Conservation (phyloP, 116 monocot genomes). For the Phalaenopsis hybrid region DNA sequence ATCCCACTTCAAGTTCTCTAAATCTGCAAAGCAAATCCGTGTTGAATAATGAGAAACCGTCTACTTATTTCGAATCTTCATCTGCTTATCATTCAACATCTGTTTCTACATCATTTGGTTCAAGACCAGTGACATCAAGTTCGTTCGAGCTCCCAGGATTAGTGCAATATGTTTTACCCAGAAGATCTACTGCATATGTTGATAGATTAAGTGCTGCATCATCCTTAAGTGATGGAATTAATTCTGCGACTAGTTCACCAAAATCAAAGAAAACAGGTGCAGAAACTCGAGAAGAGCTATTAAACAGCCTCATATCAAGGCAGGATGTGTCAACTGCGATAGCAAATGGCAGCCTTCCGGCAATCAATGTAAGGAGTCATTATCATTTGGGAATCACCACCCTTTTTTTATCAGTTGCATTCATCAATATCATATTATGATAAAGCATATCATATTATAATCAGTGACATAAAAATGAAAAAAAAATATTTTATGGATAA, state of each 20-base stretch:
- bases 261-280: constrained; percentile 80
- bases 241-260: constrained; percentile 49
- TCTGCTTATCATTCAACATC: constrained; percentile 24
- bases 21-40: constrained; percentile 30
- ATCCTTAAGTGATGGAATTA: constrained; percentile 50
- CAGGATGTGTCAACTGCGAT: constrained; percentile 30
- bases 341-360: constrained; percentile 24
- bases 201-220: constrained; percentile 56
- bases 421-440: not conserved
- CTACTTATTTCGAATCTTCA: constrained; percentile 27
- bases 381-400: not conserved
- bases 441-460: not conserved
- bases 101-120: constrained; percentile 21
- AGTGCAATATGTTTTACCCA: constrained; percentile 23
- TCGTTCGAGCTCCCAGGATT: constrained; percentile 38
- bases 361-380: constrained; percentile 37
- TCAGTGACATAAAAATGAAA: too few species aligned
- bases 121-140: constrained; percentile 18
- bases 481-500: not conserved
- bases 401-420: not conserved
- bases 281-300: constrained; percentile 77
- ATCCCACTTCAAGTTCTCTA: constrained; percentile 27
- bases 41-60: constrained; percentile 32
- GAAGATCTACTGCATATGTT: constrained; percentile 60
- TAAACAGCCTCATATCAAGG: constrained; percentile 30